A percentile compares a stretch with the other conserved stretches of the same genome.
Conservation (phyloP, 2,329 filamentous ascomycete genomes). For the Pseudogymnoascus sp. region DNA sequence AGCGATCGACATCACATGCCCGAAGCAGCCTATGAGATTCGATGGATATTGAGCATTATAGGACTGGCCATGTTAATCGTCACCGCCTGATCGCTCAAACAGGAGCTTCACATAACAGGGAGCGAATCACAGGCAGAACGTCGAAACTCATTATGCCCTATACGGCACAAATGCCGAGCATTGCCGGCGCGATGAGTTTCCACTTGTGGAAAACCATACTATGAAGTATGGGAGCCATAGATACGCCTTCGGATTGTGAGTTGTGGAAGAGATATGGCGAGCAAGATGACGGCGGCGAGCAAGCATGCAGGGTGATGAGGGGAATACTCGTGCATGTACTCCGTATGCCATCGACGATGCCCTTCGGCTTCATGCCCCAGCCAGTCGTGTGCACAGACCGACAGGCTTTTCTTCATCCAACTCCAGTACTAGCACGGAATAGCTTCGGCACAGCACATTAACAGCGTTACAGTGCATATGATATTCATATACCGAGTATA, state of each 20-base stretch:
- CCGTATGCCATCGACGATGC: not conserved
- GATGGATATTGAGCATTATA: not conserved
- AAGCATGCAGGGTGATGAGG: not conserved
- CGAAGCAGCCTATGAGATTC: conserved; percentile 2
- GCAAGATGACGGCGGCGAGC: not conserved
- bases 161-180: conserved; percentile 1
- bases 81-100: not conserved
- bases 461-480: conserved; percentile 6
- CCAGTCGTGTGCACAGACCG: conserved; percentile 1
- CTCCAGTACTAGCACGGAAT: not conserved
- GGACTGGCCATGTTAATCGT: not conserved
- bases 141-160: not conserved
- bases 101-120: not conserved
- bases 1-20: conserved; percentile 6
- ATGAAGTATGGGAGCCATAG: not conserved
- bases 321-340: not conserved
- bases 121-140: not conserved
- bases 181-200: conserved; percentile 4
- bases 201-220: not conserved
- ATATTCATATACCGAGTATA: not conserved
- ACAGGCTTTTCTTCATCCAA: not conserved
- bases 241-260: not conserved
- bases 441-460: not conserved
- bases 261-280: not conserved
- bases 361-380: not conserved